These are phyloP conservation scores for Elsinoe arachidis DNA, from an alignment of 2,329 filamentous ascomycete genomes.

Conservation along the genomic window DNA sequence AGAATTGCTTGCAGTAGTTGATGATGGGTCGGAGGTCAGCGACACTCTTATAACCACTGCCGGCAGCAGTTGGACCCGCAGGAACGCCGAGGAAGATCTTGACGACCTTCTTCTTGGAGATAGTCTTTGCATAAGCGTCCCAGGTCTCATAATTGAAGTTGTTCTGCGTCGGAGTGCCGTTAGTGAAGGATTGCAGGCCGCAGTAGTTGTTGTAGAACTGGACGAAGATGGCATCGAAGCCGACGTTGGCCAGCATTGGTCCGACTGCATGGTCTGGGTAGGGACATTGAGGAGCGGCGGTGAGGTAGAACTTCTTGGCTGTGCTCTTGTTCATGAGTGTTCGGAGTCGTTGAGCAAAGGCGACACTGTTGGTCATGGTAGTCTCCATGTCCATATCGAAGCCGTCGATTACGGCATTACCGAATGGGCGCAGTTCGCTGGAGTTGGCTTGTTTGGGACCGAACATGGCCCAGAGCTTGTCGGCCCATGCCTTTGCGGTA, in stretches of 20 bases:
- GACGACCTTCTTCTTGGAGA: slow-evolving; percentile 33
- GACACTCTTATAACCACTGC: slow-evolving; percentile 16
- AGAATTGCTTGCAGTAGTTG: slow-evolving; percentile 40
- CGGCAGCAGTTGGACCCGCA: slow-evolving; percentile 21
- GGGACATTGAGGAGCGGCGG: slow-evolving; percentile 39
- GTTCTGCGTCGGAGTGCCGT: slow-evolving; percentile 19
- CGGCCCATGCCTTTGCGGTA: slow-evolving; percentile 48
- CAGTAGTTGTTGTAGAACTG: slow-evolving; percentile 39
- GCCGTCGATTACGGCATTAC: slow-evolving; percentile 56
- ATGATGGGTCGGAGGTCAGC: slow-evolving; percentile 20
- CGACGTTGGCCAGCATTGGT: slow-evolving; percentile 30
- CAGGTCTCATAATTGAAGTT: slow-evolving; percentile 33
- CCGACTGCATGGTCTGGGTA: slow-evolving; percentile 39
- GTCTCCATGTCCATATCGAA: slow-evolving; percentile 71
- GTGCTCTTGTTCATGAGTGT: slow-evolving; percentile 29
- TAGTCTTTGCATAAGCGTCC: slow-evolving; percentile 36
- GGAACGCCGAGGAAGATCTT: slow-evolving; percentile 48
- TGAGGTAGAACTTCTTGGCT: slow-evolving; percentile 38
- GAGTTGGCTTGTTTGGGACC: slow-evolving; percentile 13
- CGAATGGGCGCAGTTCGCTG: slow-evolving; percentile 52
- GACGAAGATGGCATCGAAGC: slow-evolving; percentile 37
- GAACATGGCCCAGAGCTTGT: slow-evolving; percentile 54
- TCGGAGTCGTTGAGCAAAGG: slow-evolving; percentile 40
- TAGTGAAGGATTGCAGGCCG: slow-evolving; percentile 40
- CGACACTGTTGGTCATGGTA: slow-evolving; percentile 28